These are phyloP conservation scores for Talaromyces nanjingensis DNA, from an alignment of 495 filamentous ascomycete species.

Conservation along the genomic window DNA sequence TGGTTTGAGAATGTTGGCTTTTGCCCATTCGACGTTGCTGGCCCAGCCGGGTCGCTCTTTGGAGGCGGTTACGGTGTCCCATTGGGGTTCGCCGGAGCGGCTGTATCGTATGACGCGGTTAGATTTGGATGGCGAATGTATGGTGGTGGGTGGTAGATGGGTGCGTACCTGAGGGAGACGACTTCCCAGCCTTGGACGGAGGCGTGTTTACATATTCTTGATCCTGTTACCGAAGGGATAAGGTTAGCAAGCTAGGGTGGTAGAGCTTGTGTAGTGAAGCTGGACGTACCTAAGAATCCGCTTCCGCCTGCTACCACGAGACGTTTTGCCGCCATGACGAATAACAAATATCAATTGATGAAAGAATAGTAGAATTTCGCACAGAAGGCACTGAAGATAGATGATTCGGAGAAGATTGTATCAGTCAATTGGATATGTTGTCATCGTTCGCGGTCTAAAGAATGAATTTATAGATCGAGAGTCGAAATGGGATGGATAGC, in stretches of 20 bases:
- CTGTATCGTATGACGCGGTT: conserved; percentile 30
- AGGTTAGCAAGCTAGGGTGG: not conserved
- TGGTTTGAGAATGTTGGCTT: conserved; percentile 78
- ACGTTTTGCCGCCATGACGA: conserved; percentile 49
- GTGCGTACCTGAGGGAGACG: conserved; percentile 69
- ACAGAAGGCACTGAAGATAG: not conserved
- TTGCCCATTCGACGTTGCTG: conserved; percentile 73
- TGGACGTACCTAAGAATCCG: conserved; percentile 70
- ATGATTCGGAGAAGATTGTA: no score
- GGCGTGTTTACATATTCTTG: conserved; percentile 85
- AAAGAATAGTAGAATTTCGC: not conserved
- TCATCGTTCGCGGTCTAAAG: not conserved
- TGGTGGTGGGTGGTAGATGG: not conserved
- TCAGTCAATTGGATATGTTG: no score
- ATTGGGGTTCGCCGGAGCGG: conserved; percentile 82
- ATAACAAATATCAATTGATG: not conserved
- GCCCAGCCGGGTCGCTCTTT: conserved; percentile 71
- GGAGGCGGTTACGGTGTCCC: conserved; percentile 72
- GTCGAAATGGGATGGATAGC: not conserved
- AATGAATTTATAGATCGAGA: not conserved
- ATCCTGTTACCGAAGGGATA: conserved; percentile 39
- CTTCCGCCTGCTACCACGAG: conserved; percentile 89
- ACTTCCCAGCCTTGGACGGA: conserved; percentile 79
- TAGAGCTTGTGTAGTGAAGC: not conserved
- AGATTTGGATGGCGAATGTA: not conserved